Conservation (phyloP, 495 filamentous ascomycete species). For the Staphylotrichum longicolle region DNA sequence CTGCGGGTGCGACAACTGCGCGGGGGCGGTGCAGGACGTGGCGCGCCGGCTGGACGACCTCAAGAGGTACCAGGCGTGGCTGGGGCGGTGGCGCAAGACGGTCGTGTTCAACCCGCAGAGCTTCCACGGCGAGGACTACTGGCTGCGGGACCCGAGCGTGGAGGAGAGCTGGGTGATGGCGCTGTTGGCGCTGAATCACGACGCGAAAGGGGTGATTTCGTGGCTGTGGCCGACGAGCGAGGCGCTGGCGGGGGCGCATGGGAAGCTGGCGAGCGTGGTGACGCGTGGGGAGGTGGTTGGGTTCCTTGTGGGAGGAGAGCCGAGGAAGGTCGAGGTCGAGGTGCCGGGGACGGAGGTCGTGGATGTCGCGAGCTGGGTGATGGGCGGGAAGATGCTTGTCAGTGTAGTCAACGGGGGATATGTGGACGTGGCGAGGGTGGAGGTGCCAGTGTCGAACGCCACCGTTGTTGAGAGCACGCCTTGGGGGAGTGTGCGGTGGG, state of each 20-base stretch:
- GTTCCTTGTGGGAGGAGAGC: conserved; percentile 44
- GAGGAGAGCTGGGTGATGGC: conserved; percentile 61
- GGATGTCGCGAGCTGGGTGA: conserved; percentile 48
- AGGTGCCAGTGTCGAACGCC: conserved; percentile 25
- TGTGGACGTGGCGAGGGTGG: conserved; percentile 28
- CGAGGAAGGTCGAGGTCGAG: conserved; percentile 4
- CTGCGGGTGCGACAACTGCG: conserved; percentile 71
- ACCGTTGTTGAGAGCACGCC: conserved; percentile 22
- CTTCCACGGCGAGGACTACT: conserved; percentile 63
- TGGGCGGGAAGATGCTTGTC: conserved; percentile 39
- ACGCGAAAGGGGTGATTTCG: conserved; percentile 52
- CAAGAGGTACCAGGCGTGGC: conserved; percentile 43
- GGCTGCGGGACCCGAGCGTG: conserved; percentile 54
- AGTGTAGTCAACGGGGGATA: conserved; percentile 46
- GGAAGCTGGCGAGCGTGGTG: conserved; percentile 46
- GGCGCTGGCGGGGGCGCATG: conserved; percentile 44
- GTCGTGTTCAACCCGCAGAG: conserved; percentile 62
- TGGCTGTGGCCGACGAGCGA: conserved; percentile 55
- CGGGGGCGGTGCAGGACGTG: conserved; percentile 56
- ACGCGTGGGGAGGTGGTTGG: conserved; percentile 37
- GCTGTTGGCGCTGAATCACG: conserved; percentile 60
- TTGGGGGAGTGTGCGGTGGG: conserved; percentile 31
- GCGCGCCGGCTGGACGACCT: conserved; percentile 52
- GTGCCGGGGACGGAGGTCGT: conserved; percentile 28
- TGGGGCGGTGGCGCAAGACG: conserved; percentile 50